A percentile compares a stretch with the other conserved stretches of the same genome.
phyloP scores from a whole-genome alignment of 129 eudicot genomes.

The Oenanthe sinensis region DNA sequence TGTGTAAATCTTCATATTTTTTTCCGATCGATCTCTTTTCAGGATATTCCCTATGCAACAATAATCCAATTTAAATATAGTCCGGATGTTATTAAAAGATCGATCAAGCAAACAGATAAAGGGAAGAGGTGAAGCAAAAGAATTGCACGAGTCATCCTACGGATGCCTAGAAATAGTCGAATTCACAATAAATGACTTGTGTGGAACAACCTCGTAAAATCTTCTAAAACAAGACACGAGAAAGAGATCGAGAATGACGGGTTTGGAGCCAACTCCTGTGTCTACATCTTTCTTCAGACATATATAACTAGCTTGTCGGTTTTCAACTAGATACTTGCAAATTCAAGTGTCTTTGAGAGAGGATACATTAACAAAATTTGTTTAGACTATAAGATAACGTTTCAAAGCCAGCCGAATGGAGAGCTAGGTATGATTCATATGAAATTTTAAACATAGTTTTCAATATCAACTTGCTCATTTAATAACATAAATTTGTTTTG shows the following conservation, averaged over 20 bases:
- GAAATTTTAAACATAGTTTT: not conserved
- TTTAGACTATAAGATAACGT: not conserved
- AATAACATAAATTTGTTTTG: not conserved
- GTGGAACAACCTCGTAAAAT: not conserved
- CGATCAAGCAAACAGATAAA: not conserved
- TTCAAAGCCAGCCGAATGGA: constrained; percentile 4
- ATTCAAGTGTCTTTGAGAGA: not conserved
- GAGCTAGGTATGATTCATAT: not conserved
- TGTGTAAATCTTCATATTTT: too few species aligned
- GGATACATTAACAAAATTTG: not conserved
- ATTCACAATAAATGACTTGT: not conserved
- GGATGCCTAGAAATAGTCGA: not conserved
- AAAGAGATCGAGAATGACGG: not conserved
- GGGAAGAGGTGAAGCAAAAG: not conserved
- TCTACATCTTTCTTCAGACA: not conserved
- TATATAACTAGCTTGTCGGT: not conserved
- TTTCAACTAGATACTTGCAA: not conserved
- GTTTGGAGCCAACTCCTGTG: not conserved
- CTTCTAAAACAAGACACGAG: constrained; percentile 1
- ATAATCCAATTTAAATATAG: too few species aligned
- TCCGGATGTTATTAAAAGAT: not conserved
- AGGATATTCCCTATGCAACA: too few species aligned
- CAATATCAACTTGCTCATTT: not conserved
- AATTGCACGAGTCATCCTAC: not conserved
- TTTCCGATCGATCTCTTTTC: too few species aligned